Evolutionary conservation across 345 rosid species (phyloP), one percentile per base, ranked within the genome.

Genomic region (Lumnitzera racemosa): DNA sequence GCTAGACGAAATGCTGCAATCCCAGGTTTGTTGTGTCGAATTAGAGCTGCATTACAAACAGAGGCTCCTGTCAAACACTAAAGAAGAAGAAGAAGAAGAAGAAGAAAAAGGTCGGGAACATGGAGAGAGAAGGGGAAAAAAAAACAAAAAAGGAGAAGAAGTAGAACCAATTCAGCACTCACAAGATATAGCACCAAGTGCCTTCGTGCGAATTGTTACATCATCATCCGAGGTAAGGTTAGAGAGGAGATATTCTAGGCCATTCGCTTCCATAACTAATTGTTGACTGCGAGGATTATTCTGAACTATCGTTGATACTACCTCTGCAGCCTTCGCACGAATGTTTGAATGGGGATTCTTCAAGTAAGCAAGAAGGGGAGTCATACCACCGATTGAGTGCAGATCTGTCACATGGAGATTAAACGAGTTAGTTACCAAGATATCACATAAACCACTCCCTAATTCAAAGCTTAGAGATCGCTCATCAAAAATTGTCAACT

Each of bases 141-240:
- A 20, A 20, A 20, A 20, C 0, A 20, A 0, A 20, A 20, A 20
- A 20, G 20, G 20, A 20, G 20, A 20, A 20, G 6, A 5, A 55
- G 46, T 24, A 12, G 11, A 16, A 15, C 24, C 4, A 55, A 66
- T 9, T n/a, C 46, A 70, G 41, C 10, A 75, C 96, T 82, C 71
- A 87, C 98, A 92, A n/a, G 94, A 89, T 81, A 92, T 78, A 62
- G 98, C 96, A 58, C 96, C 87, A 23, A 92, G 91, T 0, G 96
- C 89, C 72, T 89, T 87, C 57, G 91, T 80, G 48, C 91, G 78
- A 65, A 78, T 91, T 57, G 68, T 72, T 55, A 78, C 69, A 59
- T 87, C 94, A 3, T 94, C 74, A 62, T 92, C 96, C 20, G 85
- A 66, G 2, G 75, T 24, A 67, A 89, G 87, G 78, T 84, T 89